These are phyloP conservation scores for Dacryopinax spathularia DNA, from an alignment of 768 basidiomycete genomes.

Conservation along the genomic window DNA sequence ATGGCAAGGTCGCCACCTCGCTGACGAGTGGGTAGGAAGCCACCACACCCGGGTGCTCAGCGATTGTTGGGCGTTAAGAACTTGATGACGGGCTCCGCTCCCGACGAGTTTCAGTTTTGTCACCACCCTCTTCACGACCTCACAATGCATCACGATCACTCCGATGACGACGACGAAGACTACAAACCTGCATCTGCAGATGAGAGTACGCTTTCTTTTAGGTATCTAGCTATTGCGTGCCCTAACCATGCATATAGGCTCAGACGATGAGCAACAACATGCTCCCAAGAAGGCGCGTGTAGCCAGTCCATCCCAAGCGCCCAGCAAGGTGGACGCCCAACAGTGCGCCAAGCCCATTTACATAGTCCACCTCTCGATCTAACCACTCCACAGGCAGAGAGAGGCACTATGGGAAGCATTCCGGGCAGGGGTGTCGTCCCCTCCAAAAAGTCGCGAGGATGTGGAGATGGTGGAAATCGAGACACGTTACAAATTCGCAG, in stretches of 20 bases:
- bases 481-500: constrained; percentile 60
- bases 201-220: neutral
- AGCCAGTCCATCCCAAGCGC: neutral
- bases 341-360: neutral
- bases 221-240: no score
- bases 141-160: neutral
- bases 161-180: neutral
- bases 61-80: no score
- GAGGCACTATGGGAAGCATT: constrained; percentile 53
- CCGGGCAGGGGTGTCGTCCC: constrained; percentile 40
- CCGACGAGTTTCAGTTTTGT: no score
- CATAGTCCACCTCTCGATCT: no score
- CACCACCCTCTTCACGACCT: neutral
- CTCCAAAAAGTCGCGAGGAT: constrained; percentile 15
- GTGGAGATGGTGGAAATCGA: constrained; percentile 44
- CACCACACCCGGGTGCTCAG: neutral
- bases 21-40: neutral
- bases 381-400: neutral
- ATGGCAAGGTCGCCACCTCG: neutral
- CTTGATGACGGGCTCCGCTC: no score
- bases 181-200: neutral
- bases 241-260: no score
- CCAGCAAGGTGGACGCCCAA: neutral
- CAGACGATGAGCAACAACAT: neutral
- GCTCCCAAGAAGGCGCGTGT: neutral